Base-by-base conservation (phyloP, 1,139 yeast species). In the Kodamaea arcana region DNA sequence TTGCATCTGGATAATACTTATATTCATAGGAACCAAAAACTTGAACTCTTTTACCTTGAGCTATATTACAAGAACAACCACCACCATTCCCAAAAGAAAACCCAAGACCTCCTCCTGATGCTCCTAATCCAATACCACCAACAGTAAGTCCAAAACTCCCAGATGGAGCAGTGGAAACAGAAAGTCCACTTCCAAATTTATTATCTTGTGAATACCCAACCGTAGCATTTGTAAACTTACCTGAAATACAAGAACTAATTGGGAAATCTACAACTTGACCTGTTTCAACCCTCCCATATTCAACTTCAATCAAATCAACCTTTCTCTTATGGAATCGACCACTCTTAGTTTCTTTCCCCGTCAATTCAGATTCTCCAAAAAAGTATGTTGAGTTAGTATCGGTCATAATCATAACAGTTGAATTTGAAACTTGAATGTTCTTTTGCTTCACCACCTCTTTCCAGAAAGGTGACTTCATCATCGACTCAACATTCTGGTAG, bases 381-480 rank as follows among this genome's bases (percentile, higher is more conserved):
- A 47, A 40, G 28, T 35, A 44, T 2, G 41, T 32, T 3, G 50
- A 33, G 9, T 39, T 31, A 15, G 48, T 40, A 9, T 43, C 44
- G 9, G 35, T 30, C 13, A 52, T 28, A 15, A 36, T 27, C 4
- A 52, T 37, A 3, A 43, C 51, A 1, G 52, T 49, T 12, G 34
- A 39, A 16, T 23, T 33, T 4, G 54, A 48, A 16, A 36, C 29
- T 9, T 26, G 35, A 2, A 49, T 47, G 33, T 45, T 39, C 26
- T 43, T 43, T 18, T 35, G 32, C 12, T 35, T 34, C 21, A 33
- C 31, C 11, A 51, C 29, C 13, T 36, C 29, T 18, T 39, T 35
- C 57, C 56, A 52, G 24, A 50, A 49, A 4, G 29, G 15, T 4
- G 55, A 50, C 14, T 30, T 17, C n/a, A 40, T 31, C n/a, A 50